Base-by-base conservation (phyloP, 306 rosid species). In the Cicer cuneatum region DNA sequence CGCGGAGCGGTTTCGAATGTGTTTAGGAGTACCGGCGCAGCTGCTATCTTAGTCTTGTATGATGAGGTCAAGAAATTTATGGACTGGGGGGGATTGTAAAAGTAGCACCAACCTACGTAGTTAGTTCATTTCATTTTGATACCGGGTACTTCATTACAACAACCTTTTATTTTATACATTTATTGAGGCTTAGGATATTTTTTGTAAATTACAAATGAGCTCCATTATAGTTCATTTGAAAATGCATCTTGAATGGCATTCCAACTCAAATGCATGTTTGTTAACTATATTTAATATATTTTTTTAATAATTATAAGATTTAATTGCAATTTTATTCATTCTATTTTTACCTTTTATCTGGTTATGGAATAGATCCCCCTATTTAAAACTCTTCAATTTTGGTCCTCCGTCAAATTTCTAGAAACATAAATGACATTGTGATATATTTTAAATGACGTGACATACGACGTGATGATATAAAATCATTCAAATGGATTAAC, bases 1-100 rank as follows among this genome's bases (percentile, higher is more conserved):
- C 96, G 99, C 0, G 99, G 97, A 8, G 75, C 92, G 1, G 85
- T 89, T 52, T 94, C 98, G 0, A 92, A 86, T 79, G 66, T 94
- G 86, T 89, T 94, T 64, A 87, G 98, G 90, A 86, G 96, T 81
- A 87, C 97, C 0, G 99, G 97, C 0, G 90, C 96, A 2, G 99
- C 99, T 24, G 99, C 99, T 15, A 87, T 94, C 41, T 76, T 94
- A 80, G 99, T 94, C 79, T 86, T 94, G 86, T 94, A 92, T 54
- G 99, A 94, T 1, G 99, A 94, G 83, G 82, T 94, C 57, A 94
- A 87, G 88, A 92, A 86, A 84, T 87, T 92, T 53, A 81, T 92
- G 93, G 78, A 86, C 45, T 83, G 92, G 97, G 93, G 89, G 41
- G 13, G 70, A 48, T 86, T 89, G 76, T 86, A 72, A 81, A 79